Percentiles rank a stretch among this genome's conserved stretches.
phyloP scores from a whole-genome alignment of 139 green algal genomes.

The Astrephomene gubernaculifera region DNA sequence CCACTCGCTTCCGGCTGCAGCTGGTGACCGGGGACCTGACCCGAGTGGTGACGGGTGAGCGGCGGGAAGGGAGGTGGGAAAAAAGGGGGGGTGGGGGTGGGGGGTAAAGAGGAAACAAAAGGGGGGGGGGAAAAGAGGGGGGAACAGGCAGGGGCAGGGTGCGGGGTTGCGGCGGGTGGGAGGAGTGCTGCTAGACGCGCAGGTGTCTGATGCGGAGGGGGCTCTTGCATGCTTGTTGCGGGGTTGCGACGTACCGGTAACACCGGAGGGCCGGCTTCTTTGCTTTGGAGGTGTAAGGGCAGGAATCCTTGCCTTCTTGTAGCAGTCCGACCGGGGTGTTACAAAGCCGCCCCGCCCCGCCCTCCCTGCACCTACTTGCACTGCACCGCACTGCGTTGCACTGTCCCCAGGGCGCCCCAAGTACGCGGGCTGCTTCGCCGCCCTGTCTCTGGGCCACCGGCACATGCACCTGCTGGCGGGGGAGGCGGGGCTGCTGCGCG shows the following conservation, averaged over 20 bases:
- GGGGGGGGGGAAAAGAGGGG: background rate
- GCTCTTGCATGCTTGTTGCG: background rate
- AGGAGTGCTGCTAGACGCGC: background rate
- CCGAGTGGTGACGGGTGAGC: constrained; percentile 53
- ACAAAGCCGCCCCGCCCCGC: too few relatives aligned
- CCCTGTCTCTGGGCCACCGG: constrained; percentile 61
- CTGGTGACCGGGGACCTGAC: constrained; percentile 60
- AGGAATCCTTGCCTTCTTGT: too few relatives aligned
- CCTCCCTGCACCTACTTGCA: too few relatives aligned
- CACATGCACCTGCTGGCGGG: constrained; percentile 65
- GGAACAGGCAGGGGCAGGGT: background rate
- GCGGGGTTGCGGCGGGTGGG: background rate
- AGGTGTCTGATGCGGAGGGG: background rate
- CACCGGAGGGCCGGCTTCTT: background rate
- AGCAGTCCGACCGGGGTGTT: too few relatives aligned
- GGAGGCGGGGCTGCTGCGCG: constrained; percentile 36
- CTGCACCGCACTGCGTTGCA: too few relatives aligned
- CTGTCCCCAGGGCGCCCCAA: constrained; percentile 41
- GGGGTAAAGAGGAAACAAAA: background rate
- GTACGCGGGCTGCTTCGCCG: constrained; percentile 51
- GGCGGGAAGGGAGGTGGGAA: too few relatives aligned
- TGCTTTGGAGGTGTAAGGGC: too few relatives aligned
- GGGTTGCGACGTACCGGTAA: background rate
- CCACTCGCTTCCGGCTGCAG: constrained; percentile 29
- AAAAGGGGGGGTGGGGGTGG: background rate